These are phyloP conservation scores for Debaryomycetaceae sp. DNA, from an alignment of 1,139 yeast genomes.

Conservation along the genomic window DNA sequence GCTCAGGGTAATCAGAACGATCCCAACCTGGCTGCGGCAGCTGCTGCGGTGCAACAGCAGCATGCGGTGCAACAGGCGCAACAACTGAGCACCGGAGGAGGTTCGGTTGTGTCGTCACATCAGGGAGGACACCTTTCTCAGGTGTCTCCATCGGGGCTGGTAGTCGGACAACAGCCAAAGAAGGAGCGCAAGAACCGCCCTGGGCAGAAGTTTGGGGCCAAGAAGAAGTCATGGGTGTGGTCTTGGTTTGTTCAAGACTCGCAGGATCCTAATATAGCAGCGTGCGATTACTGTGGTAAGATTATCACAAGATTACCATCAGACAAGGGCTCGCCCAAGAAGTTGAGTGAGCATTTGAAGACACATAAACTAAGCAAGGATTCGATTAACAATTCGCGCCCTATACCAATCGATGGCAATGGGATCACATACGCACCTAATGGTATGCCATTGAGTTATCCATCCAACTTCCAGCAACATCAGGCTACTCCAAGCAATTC, in stretches of 20 bases:
- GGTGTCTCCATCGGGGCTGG: slow-evolving; percentile 5
- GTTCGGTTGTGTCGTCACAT: slow-evolving; percentile 2
- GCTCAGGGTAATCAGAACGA: slow-evolving; percentile 6
- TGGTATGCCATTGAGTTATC: slow-evolving; percentile 23
- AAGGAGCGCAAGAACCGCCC: slow-evolving; percentile 40
- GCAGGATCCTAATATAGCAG: slow-evolving; percentile 47
- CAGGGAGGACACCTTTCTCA: background rate
- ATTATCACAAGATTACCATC: slow-evolving; percentile 44
- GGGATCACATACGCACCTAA: slow-evolving; percentile 31
- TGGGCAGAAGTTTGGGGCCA: slow-evolving; percentile 55
- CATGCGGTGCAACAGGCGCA: slow-evolving; percentile 12
- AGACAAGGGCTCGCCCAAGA: slow-evolving; percentile 60
- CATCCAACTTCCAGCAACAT: slow-evolving; percentile 9
- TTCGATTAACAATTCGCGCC: slow-evolving; percentile 32
- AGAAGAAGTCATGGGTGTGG: slow-evolving; percentile 63
- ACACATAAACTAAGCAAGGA: slow-evolving; percentile 48
- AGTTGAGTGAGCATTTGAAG: slow-evolving; percentile 52
- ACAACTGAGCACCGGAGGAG: slow-evolving; percentile 7
- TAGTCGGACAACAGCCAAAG: slow-evolving; percentile 7
- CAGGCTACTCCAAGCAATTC: slow-evolving; percentile 6
- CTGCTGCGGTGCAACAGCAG: slow-evolving; percentile 12
- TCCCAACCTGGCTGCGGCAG: slow-evolving; percentile 12
- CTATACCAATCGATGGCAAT: slow-evolving; percentile 36
- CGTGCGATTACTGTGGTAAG: slow-evolving; percentile 53
- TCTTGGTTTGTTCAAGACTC: slow-evolving; percentile 55